Conservation (phyloP, 2,329 filamentous ascomycete genomes). For the Penicillium olsonii region DNA sequence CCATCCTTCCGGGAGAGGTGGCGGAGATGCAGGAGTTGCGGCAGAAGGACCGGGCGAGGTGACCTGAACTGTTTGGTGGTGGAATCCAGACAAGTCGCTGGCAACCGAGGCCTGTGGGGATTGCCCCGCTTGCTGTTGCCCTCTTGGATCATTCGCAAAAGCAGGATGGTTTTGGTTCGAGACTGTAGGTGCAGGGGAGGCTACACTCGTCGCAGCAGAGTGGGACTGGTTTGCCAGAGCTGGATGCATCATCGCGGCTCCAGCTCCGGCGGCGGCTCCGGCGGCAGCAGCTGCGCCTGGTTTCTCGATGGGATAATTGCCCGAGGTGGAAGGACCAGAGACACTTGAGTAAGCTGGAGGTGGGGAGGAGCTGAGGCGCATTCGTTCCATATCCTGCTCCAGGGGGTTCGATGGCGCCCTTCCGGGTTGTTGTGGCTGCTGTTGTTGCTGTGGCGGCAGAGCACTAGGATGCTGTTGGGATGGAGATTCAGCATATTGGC, state of each 20-base stretch:
- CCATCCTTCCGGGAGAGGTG: slow-evolving; percentile 95
- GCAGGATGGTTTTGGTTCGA: slow-evolving; percentile 71
- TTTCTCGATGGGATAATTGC: slow-evolving; percentile 77
- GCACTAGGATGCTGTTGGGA: slow-evolving; percentile 26
- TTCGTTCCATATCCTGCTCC: slow-evolving; percentile 80
- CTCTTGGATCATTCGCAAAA: slow-evolving; percentile 79
- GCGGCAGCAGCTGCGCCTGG: slow-evolving; percentile 50
- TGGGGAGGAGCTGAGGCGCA: slow-evolving; percentile 78
- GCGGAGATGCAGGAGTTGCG: slow-evolving; percentile 75
- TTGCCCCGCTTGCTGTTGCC: slow-evolving; percentile 39
- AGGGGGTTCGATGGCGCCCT: slow-evolving; percentile 67
- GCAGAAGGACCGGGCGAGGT: slow-evolving; percentile 42
- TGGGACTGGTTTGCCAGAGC: slow-evolving; percentile 24
- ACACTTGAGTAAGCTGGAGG: slow-evolving; percentile 95
- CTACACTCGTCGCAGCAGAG: slow-evolving; percentile 20
- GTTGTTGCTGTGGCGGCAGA: slow-evolving; percentile 25
- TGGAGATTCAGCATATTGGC: slow-evolving; percentile 24
- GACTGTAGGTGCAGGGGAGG: slow-evolving; percentile 30
- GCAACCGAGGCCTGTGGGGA: slow-evolving; percentile 42
- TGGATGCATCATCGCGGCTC: slow-evolving; percentile 25
- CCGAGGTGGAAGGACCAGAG: slow-evolving; percentile 50
- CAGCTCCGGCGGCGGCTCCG: slow-evolving; percentile 13
- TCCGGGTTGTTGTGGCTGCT: slow-evolving; percentile 19
- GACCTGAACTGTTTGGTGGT: slow-evolving; percentile 27
- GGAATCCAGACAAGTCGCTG: slow-evolving; percentile 24